Evolutionary conservation across 2,329 filamentous ascomycete species (phyloP).

Genomic region (Colletotrichum sp.): DNA sequence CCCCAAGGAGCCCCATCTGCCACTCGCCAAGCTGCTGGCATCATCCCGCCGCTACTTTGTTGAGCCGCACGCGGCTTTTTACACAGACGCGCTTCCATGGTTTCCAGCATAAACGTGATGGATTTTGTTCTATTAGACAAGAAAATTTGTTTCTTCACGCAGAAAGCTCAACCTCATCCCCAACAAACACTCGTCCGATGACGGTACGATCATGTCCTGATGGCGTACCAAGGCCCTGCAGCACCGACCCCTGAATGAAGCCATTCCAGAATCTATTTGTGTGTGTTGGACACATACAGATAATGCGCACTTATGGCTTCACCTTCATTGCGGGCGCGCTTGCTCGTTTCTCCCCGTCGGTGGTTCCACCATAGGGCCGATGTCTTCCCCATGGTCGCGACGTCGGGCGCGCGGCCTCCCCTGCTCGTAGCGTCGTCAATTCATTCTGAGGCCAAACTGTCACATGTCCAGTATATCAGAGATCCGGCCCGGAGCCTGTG

Average conservation of each 20-base stretch:
- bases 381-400: neutral
- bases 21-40: neutral
- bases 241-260: neutral
- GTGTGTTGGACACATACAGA: neutral
- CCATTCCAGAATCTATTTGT: neutral
- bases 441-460: neutral
- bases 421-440: neutral
- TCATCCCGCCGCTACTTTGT: neutral
- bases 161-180: neutral
- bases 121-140: neutral
- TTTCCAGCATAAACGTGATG: neutral
- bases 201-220: neutral
- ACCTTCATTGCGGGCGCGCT: neutral
- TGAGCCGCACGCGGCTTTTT: neutral
- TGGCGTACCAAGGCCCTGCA: neutral
- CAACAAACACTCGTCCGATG: neutral
- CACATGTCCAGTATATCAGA: neutral
- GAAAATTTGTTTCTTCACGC: neutral
- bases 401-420: neutral
- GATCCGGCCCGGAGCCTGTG: neutral
- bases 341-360: neutral
- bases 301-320: neutral
- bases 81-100: neutral
- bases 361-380: slow-evolving; percentile 5
- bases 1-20: neutral